phyloP scores from a whole-genome alignment of 1,284 basidiomycete species.

The Apiotrichum akiyoshidainum region DNA sequence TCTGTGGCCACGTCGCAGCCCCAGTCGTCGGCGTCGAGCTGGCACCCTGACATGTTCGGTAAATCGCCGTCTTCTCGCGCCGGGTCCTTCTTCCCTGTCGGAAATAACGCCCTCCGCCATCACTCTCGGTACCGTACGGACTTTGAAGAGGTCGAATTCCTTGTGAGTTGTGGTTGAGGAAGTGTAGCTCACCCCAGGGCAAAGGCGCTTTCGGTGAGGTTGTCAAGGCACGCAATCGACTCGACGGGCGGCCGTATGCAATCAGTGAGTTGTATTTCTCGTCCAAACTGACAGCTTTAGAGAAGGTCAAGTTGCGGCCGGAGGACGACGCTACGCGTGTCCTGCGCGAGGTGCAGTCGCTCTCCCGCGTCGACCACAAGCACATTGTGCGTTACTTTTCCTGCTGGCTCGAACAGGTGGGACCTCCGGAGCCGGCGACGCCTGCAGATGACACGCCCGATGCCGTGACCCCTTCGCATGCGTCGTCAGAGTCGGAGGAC shows the following conservation, averaged over 20 bases:
- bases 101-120: constrained; percentile 19
- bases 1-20: not conserved
- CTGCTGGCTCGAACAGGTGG: constrained; percentile 49
- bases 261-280: constrained; percentile 48
- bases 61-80: constrained; percentile 28
- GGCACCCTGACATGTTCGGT: constrained; percentile 26
- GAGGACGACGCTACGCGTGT: constrained; percentile 80
- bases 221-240: constrained; percentile 84
- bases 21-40: constrained; percentile 9
- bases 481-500: constrained; percentile 29
- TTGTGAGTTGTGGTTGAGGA: constrained; percentile 28
- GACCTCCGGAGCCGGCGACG: constrained; percentile 22
- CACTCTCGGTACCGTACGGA: constrained; percentile 47
- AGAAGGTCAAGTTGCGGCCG: constrained; percentile 81
- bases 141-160: constrained; percentile 51
- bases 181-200: constrained; percentile 57
- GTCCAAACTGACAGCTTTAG: constrained; percentile 55
- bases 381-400: constrained; percentile 78
- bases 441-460: not conserved
- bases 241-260: constrained; percentile 52
- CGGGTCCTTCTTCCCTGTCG: constrained; percentile 27
- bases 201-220: constrained; percentile 91
- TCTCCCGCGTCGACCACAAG: constrained; percentile 80
- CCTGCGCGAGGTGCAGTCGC: constrained; percentile 83
- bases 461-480: constrained; percentile 5